A percentile compares a stretch with the other conserved stretches of the same genome.
These are phyloP conservation scores for Alliaria petiolata DNA, from an alignment of 345 rosid species.

Conservation along the genomic window DNA sequence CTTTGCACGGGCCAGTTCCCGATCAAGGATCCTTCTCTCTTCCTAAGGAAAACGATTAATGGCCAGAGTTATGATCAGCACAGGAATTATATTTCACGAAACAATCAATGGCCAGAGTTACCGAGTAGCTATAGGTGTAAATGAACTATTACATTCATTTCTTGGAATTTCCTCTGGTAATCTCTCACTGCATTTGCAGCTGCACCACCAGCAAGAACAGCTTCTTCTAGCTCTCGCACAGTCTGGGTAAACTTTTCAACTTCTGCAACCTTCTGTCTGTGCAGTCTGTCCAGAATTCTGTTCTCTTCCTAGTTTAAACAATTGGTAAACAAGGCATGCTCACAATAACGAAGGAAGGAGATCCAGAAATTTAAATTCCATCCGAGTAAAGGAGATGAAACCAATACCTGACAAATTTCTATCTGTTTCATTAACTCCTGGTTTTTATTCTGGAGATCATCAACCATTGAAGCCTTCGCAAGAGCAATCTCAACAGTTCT, in stretches of 20 bases:
- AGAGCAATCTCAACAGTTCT: constrained; percentile 88
- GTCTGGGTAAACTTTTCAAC: constrained; percentile 98
- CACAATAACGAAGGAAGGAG: neutral
- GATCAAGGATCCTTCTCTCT: constrained; percentile 89
- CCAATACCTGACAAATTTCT: constrained; percentile 89
- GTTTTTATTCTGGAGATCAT: constrained; percentile 98
- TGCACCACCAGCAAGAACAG: constrained; percentile 98
- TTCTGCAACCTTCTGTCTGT: constrained; percentile 96
- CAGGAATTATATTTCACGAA: neutral
- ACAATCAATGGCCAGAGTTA: neutral
- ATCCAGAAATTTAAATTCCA: too few relatives aligned
- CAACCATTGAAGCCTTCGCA: constrained; percentile 97
- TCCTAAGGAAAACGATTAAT: constrained; percentile 48
- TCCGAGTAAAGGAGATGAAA: constrained; percentile 13
- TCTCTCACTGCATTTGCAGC: constrained; percentile 99
- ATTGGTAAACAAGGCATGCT: constrained; percentile 5
- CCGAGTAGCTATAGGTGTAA: neutral
- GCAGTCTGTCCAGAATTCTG: constrained; percentile 95
- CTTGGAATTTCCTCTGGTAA: constrained; percentile 97
- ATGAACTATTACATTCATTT: constrained; percentile 81
- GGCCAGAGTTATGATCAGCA: neutral
- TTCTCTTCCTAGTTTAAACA: constrained; percentile 76
- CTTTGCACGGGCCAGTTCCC: constrained; percentile 97
- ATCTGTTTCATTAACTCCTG: constrained; percentile 97
- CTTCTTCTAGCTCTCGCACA: constrained; percentile 97